phyloP scores from a whole-genome alignment of 108 stramenopile genomes.

The Cyclotella kingstonii region DNA sequence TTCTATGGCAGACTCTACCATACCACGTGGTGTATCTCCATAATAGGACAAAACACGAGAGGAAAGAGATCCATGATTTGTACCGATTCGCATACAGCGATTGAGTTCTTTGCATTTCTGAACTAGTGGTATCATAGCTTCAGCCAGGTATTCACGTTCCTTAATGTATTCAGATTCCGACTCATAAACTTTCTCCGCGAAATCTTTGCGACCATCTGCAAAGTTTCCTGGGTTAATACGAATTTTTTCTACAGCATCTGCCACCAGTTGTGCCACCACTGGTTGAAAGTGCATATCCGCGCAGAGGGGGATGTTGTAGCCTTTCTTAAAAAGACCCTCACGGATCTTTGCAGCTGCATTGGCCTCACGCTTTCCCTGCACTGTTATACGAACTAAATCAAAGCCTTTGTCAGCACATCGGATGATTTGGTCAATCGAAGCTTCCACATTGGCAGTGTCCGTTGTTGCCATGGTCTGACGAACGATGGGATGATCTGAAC shows the following conservation, averaged over 20 bases:
- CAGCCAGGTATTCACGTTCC: constrained; percentile 81
- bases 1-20: constrained; percentile 97
- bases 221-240: constrained; percentile 98
- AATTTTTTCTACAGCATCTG: constrained; percentile 96
- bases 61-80: constrained; percentile 93
- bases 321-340: constrained; percentile 87
- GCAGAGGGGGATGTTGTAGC: constrained; percentile 93
- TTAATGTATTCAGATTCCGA: constrained; percentile 79
- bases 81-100: constrained; percentile 96
- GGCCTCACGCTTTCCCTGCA: constrained; percentile 92
- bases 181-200: constrained; percentile 92
- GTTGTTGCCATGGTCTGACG: constrained; percentile 98
- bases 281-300: constrained; percentile 99
- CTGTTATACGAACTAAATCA: constrained; percentile 94
- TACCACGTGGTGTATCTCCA: constrained; percentile 96
- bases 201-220: constrained; percentile 92
- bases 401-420: constrained; percentile 92
- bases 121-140: constrained; percentile 87
- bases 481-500: constrained; percentile 95
- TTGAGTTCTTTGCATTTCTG: constrained; percentile 90
- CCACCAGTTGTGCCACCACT: constrained; percentile 85
- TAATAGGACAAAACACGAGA: constrained; percentile 90
- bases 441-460: constrained; percentile 92
- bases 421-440: constrained; percentile 93
- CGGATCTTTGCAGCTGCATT: constrained; percentile 84